Conservation (phyloP, 2,329 filamentous ascomycete species). For the Diaporthe sp. region DNA sequence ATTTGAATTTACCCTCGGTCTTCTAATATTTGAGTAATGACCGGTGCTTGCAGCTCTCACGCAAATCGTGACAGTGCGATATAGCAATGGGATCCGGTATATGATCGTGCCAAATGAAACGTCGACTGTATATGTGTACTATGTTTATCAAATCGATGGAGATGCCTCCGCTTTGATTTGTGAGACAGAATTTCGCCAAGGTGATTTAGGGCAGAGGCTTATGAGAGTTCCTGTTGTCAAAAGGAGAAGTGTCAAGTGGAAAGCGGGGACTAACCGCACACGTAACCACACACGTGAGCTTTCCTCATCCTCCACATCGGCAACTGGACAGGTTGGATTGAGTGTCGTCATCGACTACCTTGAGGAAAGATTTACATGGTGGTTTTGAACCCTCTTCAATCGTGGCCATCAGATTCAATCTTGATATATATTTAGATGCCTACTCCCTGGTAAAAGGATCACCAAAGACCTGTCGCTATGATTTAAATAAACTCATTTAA, state of each 20-base stretch:
- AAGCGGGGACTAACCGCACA: conserved; percentile 8
- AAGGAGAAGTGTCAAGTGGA: not conserved
- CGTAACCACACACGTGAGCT: not conserved
- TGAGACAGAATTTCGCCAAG: not conserved
- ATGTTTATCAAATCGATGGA: not conserved
- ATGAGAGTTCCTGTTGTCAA: not conserved
- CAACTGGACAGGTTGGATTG: not conserved
- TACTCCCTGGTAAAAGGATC: too few species aligned
- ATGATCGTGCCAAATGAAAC: not conserved
- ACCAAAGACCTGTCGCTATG: too few species aligned
- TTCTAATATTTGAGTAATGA: not conserved
- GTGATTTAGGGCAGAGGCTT: not conserved
- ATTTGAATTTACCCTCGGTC: too few species aligned
- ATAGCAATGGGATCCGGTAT: not conserved
- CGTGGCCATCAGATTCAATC: too few species aligned
- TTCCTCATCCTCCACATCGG: conserved; percentile 3
- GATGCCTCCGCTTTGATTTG: not conserved
- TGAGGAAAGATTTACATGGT: not conserved
- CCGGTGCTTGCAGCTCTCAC: too few species aligned
- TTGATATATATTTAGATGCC: too few species aligned
- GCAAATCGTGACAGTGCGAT: not conserved
- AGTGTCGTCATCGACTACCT: conserved; percentile 16
- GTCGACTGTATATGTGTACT: accelerated
- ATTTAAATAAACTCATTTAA: too few species aligned
- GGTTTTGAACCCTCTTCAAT: too few species aligned